Evolutionary conservation across 176 grass and related monocot species (phyloP).

Genomic region (Triticum timopheevii): DNA sequence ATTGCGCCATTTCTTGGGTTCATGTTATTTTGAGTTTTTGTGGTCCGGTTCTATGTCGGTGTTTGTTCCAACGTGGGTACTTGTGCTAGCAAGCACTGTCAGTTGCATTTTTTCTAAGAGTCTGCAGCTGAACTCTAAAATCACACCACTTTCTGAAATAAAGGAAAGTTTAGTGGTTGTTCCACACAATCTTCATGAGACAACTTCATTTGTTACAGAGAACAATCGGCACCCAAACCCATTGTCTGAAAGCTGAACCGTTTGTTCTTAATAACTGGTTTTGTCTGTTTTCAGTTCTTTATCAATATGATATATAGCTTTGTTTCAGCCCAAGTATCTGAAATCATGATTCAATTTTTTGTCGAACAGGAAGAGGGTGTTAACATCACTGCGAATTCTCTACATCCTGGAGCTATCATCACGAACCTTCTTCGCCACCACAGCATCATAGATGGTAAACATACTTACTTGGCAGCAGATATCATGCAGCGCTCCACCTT

Average conservation of each 20-base stretch:
- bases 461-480: no score
- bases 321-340: neutral
- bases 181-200: neutral
- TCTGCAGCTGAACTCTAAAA: neutral
- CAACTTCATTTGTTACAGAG: neutral
- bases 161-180: neutral
- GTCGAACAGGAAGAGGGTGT: conserved; percentile 64
- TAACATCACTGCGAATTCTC: conserved; percentile 92
- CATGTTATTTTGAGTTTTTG: neutral
- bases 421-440: conserved; percentile 95
- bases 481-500: no score
- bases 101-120: neutral
- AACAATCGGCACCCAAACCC: neutral
- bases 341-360: conserved; percentile 7
- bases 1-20: neutral
- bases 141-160: neutral
- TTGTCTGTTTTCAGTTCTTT: neutral
- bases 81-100: neutral
- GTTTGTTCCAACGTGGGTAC: neutral
- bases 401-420: conserved; percentile 90
- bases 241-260: no score
- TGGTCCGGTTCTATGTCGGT: neutral
- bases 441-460: conserved; percentile 79
- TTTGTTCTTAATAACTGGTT: neutral
- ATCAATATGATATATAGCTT: neutral